Base-by-base conservation (phyloP, 1,284 basidiomycete species). In the Ustilago shanxiensis region DNA sequence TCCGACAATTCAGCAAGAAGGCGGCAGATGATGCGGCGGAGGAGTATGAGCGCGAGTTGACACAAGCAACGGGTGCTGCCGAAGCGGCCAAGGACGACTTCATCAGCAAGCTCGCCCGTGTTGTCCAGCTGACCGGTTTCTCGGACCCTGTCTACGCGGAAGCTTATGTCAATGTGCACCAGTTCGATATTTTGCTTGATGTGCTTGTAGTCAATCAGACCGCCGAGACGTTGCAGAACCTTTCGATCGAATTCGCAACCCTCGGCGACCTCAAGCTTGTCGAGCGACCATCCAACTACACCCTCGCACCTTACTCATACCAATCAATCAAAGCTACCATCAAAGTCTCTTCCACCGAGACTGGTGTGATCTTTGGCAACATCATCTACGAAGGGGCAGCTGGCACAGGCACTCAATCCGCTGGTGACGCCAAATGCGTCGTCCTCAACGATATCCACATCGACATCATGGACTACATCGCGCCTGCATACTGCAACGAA, bases 381-480 rank as follows among this genome's bases (percentile, higher is more conserved):
- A 98, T 99, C 79, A 91, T 97, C 20, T 99, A 97, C 92, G 94
- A 96, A 65, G 75, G 79, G 39, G 82, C 81, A 6, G 74, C 79
- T 16, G 83, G 81, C 41, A 79, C 77, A 29, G 79, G 79, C 13
- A 79, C 79, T 1, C 69, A 68, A 26, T 60, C 64, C 16, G 72
- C 81, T 3, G 79, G 77, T 22, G 84, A 85, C 91, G 55, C 94
- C 91, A 87, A 89, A 83, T 86, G 95, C 94, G 87, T 88, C 28
- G 95, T 99, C 55, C 87, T 98, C 83, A 98, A 95, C 87, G 96
- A 98, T 87, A 95, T 98, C 68, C 95, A 98, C 87, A 94, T 98
- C 77, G 97, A 99, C 87, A 98, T 99, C 79, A 96, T 99, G 93
- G 96, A 98, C 87, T 99, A 98, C 87, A 99, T 99, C 88, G 95